Conservation (phyloP, 192 early-diverging fungal genomes). For the Chytriomyces confervae region DNA sequence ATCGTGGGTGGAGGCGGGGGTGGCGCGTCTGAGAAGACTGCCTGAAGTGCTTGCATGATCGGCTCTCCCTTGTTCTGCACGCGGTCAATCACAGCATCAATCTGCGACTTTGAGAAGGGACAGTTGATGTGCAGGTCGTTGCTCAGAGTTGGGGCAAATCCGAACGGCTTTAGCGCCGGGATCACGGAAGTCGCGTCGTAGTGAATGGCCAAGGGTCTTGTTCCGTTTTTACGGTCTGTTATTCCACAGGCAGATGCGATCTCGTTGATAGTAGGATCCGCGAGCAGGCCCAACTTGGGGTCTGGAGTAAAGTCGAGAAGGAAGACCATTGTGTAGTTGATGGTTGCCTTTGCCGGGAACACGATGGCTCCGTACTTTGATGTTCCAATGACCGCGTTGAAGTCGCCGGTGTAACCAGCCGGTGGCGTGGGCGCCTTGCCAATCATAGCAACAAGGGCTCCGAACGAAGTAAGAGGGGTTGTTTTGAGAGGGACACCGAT, state of each 20-base stretch:
- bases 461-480: not conserved
- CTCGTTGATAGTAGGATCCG: slow-evolving; percentile 34
- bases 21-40: not conserved
- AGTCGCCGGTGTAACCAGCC: not conserved
- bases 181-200: slow-evolving; percentile 25
- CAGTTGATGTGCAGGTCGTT: slow-evolving; percentile 23
- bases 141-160: slow-evolving; percentile 8
- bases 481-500: slow-evolving; percentile 17
- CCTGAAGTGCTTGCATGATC: not conserved
- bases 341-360: slow-evolving; percentile 22
- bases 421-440: not conserved
- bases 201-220: slow-evolving; percentile 9
- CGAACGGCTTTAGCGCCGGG: slow-evolving; percentile 1
- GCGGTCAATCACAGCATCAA: slow-evolving; percentile 1
- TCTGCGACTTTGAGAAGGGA: slow-evolving; percentile 18
- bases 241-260: slow-evolving; percentile 24
- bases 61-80: slow-evolving; percentile 6
- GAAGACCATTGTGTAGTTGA: slow-evolving; percentile 37
- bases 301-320: slow-evolving; percentile 29
- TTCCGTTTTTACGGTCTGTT: not conserved
- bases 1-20: not conserved
- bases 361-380: slow-evolving; percentile 11
- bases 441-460: slow-evolving; percentile 7
- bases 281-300: slow-evolving; percentile 16
- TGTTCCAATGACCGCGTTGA: slow-evolving; percentile 21